Evolutionary conservation across 73 alveolate species (phyloP), one percentile per base, ranked within the genome.

Genomic region (Paramecium bursaria): DNA sequence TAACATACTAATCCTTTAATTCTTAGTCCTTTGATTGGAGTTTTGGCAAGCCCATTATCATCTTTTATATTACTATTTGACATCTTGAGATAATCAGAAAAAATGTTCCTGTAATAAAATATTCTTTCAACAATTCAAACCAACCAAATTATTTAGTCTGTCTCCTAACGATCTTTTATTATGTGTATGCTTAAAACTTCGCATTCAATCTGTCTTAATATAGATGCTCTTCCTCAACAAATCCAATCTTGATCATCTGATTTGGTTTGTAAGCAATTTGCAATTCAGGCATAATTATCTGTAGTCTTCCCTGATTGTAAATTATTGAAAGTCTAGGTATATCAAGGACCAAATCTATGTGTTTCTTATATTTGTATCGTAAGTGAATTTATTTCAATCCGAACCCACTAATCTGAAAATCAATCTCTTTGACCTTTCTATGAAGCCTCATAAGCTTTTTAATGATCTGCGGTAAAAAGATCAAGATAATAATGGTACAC

Each of bases 331-430:
- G 14, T 15, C 55, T 44, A 15, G 53, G 26, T 1, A 67, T 67
- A 21, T 67, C 21, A 31, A 42, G 46, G 44, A 31, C 42, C 17
- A 42, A 53, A 21, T 25, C 35, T 35, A 67, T 67, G 27, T 67
- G 82, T 42, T 67, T 67, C 11, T 67, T 67, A 29, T 67, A 67
- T 42, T 67, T 15, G 44, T 67, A 67, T 67, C 82, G 33, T 27
- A 67, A 67, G n/a, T n/a, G n/a, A n/a, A n/a, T n/a, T n/a, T n/a
- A n/a, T n/a, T n/a, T n/a, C n/a, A n/a, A n/a, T n/a, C n/a, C n/a
- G n/a, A n/a, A n/a, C n/a, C n/a, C n/a, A n/a, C n/a, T n/a, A n/a
- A n/a, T n/a, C n/a, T n/a, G n/a, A n/a, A n/a, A n/a, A n/a, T n/a
- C n/a, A n/a, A n/a, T n/a, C n/a, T n/a, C n/a, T n/a, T n/a, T n/a